Base-by-base conservation (phyloP, 805 yeast species). In the Metschnikowia anglica region DNA sequence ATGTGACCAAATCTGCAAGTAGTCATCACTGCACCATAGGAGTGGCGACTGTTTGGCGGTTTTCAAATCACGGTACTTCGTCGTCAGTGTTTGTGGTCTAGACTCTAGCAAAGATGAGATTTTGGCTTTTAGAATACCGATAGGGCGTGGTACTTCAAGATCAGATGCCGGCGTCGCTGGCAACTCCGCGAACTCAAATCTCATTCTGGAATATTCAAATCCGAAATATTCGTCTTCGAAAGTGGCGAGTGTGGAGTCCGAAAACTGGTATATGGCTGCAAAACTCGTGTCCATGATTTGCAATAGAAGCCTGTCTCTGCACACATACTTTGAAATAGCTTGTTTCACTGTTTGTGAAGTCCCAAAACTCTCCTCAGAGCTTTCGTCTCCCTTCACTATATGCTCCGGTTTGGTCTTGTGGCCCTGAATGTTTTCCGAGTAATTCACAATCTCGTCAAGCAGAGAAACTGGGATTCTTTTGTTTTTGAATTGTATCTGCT, bases 401-500 rank as follows among this genome's bases (percentile, higher is more conserved):
- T 26, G 9, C 19, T 20, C 34, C 9, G 31, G 23, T 3, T 16
- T 23, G 8, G 7, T 5, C 24, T 20, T 21, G 10, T 36, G 37
- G 15, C 32, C 11, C 19, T 38, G 45, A 8, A 47, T 38, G 19
- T 37, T 37, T 31, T 47, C 51, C 8, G 51, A 42, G 40, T 37
- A 47, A n/a, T 40, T n/a, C 4, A 35, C 30, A 18, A 48, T 41
- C 10, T 45, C 49, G 7, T 46, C 44, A 13, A 35, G 37, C 26
- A 20, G 35, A 1, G 44, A 34, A 0, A 29, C 17, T 3, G 38
- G 74, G 56, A 13, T 48, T 49, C 2, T 56, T 52, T 0, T 48
- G 34, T 24, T 71, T 74, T 46, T 70, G 63, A 46, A 77, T 66
- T 5, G 76, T 48, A 54, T 53, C 15, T 73, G 53, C 34, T 76